Evolutionary conservation across 2,329 filamentous ascomycete genomes (phyloP).

Genomic region (Diaporthe humulicola): DNA sequence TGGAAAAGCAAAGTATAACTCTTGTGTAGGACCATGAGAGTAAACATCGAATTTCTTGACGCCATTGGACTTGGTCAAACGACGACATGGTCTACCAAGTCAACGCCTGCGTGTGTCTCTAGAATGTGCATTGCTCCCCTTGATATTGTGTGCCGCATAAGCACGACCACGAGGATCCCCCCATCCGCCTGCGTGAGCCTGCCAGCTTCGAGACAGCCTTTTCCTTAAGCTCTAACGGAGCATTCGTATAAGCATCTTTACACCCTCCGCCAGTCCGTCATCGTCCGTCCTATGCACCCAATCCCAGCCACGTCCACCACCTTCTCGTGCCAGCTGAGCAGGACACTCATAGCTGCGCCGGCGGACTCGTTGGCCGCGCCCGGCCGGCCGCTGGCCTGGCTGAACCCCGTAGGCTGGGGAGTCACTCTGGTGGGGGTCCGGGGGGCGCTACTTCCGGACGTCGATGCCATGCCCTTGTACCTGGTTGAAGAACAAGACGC

Average conservation of each 20-base stretch:
- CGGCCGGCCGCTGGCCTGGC: constrained; percentile 76
- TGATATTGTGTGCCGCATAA: not conserved
- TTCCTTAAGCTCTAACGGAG: not conserved
- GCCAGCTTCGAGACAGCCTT: not conserved
- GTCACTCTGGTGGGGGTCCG: constrained; percentile 66
- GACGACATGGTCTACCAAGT: not conserved
- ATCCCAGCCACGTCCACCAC: constrained; percentile 92
- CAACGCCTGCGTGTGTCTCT: not conserved
- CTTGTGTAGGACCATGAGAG: too few species aligned
- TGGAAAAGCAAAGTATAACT: not conserved
- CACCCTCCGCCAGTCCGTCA: constrained; percentile 96
- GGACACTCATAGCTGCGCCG: constrained; percentile 92
- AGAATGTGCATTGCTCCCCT: constrained; percentile 1
- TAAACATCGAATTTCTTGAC: not conserved
- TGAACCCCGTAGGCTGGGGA: constrained; percentile 89
- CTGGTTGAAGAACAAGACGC: constrained; percentile 56
- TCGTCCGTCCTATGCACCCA: constrained; percentile 91
- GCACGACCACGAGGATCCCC: not conserved
- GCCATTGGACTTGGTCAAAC: not conserved
- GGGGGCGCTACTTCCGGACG: constrained; percentile 56
- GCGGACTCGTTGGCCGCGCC: constrained; percentile 74
- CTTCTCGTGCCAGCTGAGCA: constrained; percentile 99
- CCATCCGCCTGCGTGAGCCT: not conserved
- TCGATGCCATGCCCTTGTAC: constrained; percentile 86
- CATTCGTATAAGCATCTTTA: constrained; percentile 54